Evolutionary conservation across 495 filamentous ascomycete genomes (phyloP).

Genomic region (Xeromyces bisporus): DNA sequence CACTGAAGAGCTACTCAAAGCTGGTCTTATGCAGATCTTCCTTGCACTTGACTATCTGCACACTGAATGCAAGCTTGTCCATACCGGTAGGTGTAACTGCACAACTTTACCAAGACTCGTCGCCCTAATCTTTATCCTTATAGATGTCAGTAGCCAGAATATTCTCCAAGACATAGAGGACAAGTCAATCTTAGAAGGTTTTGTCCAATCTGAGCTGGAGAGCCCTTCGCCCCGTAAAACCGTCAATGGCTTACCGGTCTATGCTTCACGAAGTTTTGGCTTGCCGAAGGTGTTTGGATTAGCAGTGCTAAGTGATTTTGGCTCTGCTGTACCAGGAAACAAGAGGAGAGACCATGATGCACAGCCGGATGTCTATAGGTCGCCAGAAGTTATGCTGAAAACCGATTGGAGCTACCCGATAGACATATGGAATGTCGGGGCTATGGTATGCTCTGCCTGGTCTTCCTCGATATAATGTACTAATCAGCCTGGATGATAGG

Average conservation of each 20-base stretch:
- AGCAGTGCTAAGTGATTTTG: constrained; percentile 54
- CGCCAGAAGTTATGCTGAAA: constrained; percentile 32
- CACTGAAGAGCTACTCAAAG: constrained; percentile 16
- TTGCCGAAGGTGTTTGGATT: constrained; percentile 12
- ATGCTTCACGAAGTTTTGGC: constrained; percentile 20
- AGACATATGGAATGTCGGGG: constrained; percentile 35
- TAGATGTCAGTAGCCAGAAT: constrained; percentile 29
- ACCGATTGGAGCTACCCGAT: constrained; percentile 26
- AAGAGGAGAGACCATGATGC: constrained; percentile 13
- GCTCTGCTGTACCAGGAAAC: constrained; percentile 49
- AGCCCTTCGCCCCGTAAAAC: constrained; percentile 23
- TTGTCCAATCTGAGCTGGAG: constrained; percentile 14
- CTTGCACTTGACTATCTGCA: constrained; percentile 29
- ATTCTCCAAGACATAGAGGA: constrained; percentile 27
- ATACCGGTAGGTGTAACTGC: constrained; percentile 15
- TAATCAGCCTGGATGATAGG: constrained; percentile 10
- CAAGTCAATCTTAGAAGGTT: constrained; percentile 18
- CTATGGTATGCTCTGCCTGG: constrained; percentile 21
- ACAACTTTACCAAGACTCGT: constrained; percentile 3
- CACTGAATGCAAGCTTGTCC: constrained; percentile 32
- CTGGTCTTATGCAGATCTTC: constrained; percentile 17
- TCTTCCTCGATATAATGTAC: constrained; percentile 3
- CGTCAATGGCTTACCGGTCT: constrained; percentile 15
- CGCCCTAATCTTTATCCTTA: constrained; percentile 5
- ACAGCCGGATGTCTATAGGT: constrained; percentile 26